Percentiles rank a stretch among this genome's conserved stretches.
phyloP scores from a whole-genome alignment of 306 rosid species.

The Cucurbita maxima region DNA sequence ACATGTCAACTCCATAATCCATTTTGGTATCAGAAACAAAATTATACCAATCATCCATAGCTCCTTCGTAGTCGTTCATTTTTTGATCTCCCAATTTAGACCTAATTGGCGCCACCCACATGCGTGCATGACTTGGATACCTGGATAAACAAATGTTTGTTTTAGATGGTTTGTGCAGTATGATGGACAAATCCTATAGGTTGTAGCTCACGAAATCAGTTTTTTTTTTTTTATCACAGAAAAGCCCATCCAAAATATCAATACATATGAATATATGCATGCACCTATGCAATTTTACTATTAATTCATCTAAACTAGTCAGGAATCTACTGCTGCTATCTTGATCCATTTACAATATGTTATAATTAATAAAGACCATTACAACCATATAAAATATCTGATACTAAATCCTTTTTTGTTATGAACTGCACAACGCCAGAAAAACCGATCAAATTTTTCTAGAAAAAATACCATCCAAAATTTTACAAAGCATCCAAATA shows the following conservation, averaged over 20 bases:
- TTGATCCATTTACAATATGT: not conserved
- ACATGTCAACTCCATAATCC: constrained; percentile 87
- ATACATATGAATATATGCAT: not conserved
- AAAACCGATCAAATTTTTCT: not conserved
- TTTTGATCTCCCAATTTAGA: constrained; percentile 61
- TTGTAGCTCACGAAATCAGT: not conserved
- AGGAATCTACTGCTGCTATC: not conserved
- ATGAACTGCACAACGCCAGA: not conserved
- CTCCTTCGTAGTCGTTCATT: constrained; percentile 39
- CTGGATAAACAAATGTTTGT: constrained; percentile 25
- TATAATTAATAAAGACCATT: not conserved
- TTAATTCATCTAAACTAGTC: not conserved
- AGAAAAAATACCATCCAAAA: not conserved
- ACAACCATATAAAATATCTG: not conserved
- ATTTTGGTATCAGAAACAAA: constrained; percentile 55
- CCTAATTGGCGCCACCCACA: constrained; percentile 94
- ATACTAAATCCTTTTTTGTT: not conserved
- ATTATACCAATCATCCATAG: constrained; percentile 73
- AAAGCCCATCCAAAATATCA: not conserved
- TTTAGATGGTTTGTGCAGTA: not conserved
- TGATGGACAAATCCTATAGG: not conserved
- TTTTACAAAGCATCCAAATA: not conserved
- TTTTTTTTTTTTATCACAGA: not conserved
- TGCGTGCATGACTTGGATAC: constrained; percentile 98
- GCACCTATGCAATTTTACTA: not conserved